These are phyloP conservation scores for Cryptococcus sp. DNA, from an alignment of 1,284 basidiomycete species.

Conservation along the genomic window DNA sequence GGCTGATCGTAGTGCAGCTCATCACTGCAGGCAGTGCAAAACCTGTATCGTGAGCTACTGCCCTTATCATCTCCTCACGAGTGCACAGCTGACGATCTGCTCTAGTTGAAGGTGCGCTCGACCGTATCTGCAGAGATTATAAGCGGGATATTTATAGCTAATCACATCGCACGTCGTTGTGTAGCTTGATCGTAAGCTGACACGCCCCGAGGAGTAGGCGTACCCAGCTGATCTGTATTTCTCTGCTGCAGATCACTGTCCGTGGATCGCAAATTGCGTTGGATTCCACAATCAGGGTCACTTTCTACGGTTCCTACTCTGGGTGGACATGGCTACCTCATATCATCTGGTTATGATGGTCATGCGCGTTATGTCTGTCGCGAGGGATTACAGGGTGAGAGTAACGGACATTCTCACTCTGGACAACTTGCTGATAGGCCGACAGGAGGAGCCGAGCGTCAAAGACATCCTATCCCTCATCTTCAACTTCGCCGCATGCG, in stretches of 20 bases:
- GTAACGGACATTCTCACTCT: neutral
- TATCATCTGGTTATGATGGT: constrained; percentile 81
- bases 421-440: constrained; percentile 5
- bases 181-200: constrained; percentile 39
- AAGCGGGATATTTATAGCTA: neutral
- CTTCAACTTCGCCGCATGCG: constrained; percentile 80
- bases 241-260: constrained; percentile 74
- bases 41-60: constrained; percentile 57
- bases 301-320: constrained; percentile 90
- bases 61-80: neutral
- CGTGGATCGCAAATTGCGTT: constrained; percentile 59
- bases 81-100: neutral
- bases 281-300: constrained; percentile 86
- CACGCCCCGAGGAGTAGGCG: neutral
- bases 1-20: constrained; percentile 56
- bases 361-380: constrained; percentile 61
- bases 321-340: constrained; percentile 70
- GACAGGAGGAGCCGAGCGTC: constrained; percentile 68
- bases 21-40: constrained; percentile 86
- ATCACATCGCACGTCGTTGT: neutral
- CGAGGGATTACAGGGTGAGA: constrained; percentile 32
- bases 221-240: constrained; percentile 25
- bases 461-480: constrained; percentile 79
- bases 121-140: no score
- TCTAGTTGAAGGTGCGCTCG: constrained; percentile 61